These are phyloP conservation scores for Blastomyces silverae DNA, from an alignment of 2,329 filamentous ascomycete species.

Conservation along the genomic window DNA sequence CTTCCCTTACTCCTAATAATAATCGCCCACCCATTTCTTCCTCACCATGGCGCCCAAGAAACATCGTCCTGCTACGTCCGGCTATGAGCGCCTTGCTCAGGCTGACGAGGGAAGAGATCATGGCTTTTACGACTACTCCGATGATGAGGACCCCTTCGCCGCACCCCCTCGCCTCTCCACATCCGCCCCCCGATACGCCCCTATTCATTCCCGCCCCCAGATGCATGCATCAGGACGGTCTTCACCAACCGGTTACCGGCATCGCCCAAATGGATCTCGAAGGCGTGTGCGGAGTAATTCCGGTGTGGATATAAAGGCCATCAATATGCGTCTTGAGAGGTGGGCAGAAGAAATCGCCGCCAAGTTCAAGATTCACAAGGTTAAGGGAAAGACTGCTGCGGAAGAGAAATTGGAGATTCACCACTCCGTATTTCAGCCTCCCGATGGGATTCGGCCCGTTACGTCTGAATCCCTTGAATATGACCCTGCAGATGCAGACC, in stretches of 20 bases:
- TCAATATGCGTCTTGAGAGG: constrained; percentile 87
- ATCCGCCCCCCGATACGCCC: constrained; percentile 55
- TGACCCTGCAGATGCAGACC: constrained; percentile 47
- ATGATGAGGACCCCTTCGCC: constrained; percentile 56
- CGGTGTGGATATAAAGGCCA: constrained; percentile 94
- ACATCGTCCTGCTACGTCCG: constrained; percentile 64
- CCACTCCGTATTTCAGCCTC: constrained; percentile 91
- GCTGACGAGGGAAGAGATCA: constrained; percentile 55
- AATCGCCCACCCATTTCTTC: background rate
- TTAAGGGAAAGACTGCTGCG: constrained; percentile 65
- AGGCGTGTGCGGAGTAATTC: constrained; percentile 60
- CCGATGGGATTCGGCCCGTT: constrained; percentile 75
- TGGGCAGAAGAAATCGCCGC: constrained; percentile 98
- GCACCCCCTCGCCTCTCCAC: constrained; percentile 51
- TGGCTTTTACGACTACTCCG: constrained; percentile 53
- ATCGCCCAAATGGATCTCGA: constrained; percentile 42
- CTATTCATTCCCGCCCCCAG: constrained; percentile 49
- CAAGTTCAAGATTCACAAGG: constrained; percentile 82
- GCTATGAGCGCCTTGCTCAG: constrained; percentile 78
- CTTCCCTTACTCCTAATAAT: constrained; percentile 5
- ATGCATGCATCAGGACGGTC: constrained; percentile 41
- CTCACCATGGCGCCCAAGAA: constrained; percentile 37
- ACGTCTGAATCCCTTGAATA: constrained; percentile 65
- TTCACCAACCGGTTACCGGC: constrained; percentile 36
- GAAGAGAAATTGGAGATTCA: constrained; percentile 92